phyloP scores from a whole-genome alignment of 2,329 filamentous ascomycete genomes.

The Scedosporium minutisporum region DNA sequence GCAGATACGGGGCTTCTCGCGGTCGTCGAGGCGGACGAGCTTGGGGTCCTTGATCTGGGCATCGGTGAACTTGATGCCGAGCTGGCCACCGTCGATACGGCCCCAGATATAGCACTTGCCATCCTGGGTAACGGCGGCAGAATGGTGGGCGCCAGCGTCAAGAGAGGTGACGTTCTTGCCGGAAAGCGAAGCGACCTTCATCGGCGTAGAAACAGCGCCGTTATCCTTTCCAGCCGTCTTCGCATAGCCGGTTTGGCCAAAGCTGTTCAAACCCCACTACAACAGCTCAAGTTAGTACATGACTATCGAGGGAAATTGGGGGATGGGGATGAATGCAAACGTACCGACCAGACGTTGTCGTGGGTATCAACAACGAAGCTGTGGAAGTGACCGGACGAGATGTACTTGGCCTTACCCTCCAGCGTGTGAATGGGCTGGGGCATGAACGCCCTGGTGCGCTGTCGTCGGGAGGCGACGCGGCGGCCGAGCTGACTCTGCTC shows the following conservation, averaged over 20 bases:
- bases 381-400: constrained; percentile 57
- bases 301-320: constrained; percentile 35
- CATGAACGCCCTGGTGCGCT: constrained; percentile 33
- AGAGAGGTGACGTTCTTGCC: constrained; percentile 52
- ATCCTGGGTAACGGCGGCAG: constrained; percentile 40
- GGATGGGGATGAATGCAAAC: constrained; percentile 29
- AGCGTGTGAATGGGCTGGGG: constrained; percentile 23
- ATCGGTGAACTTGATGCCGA: constrained; percentile 38
- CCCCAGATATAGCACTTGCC: constrained; percentile 46
- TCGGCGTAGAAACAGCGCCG: constrained; percentile 54
- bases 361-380: constrained; percentile 51
- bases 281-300: constrained; percentile 44
- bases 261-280: constrained; percentile 75
- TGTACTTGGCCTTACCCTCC: constrained; percentile 57
- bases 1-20: constrained; percentile 50
- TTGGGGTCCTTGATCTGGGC: constrained; percentile 36
- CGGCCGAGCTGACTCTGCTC: constrained; percentile 58
- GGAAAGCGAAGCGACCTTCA: constrained; percentile 50
- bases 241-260: constrained; percentile 58
- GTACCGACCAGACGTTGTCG: constrained; percentile 49
- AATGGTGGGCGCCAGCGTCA: constrained; percentile 60
- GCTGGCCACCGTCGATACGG: constrained; percentile 39
- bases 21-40: constrained; percentile 43
- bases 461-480: constrained; percentile 38
- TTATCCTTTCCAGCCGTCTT: constrained; percentile 25